Base-by-base conservation (phyloP, 371 early-diverging fungal species). In the Rhizopus sp. region DNA sequence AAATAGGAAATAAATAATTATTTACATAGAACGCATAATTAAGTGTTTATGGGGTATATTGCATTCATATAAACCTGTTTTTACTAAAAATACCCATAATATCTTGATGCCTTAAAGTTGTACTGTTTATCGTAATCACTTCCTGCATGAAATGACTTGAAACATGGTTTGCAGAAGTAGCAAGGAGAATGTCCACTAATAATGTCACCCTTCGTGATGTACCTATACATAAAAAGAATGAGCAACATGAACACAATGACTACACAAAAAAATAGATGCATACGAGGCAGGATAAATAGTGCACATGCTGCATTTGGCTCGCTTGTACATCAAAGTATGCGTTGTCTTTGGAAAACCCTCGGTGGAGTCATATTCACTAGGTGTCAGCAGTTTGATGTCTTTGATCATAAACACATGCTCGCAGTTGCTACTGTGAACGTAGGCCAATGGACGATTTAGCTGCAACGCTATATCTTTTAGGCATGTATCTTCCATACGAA, bases 141-240 rank as follows among this genome's bases (percentile, higher is more conserved):
- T 53, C 84, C 81, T 59, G 82, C 88, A 67, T 92, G 93, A 70
- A 92, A 91, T 5, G 72, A 75, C 23, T 74, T 62, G 54, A 84
- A 93, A 72, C 93, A 93, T 30, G 69, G 69, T 53, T 83, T 78
- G 59, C 93, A 93, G 72, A 90, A 92, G 63, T 84, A 87, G 51
- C 85, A 84, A 1, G 92, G 91, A n/a, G 85, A 84, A 55, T 80
- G 77, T 7, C 90, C 90, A 53, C 85, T 81, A 38, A 84, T 69
- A 42, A 86, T 71, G 70, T 92, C 92, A 55, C 88, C 82, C 16
- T 77, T 58, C 10, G 93, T 89, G 10, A 90, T 77, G 52, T 73
- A 85, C 30, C 75, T 78, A 32, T 38, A 13, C n/a, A 32, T 6
- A 32, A 48, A 23, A 23, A n/a, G 16, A 34, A 30, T 30, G 23